Conservation (phyloP, 2,329 filamentous ascomycete species). For the Monosporascus sp. region DNA sequence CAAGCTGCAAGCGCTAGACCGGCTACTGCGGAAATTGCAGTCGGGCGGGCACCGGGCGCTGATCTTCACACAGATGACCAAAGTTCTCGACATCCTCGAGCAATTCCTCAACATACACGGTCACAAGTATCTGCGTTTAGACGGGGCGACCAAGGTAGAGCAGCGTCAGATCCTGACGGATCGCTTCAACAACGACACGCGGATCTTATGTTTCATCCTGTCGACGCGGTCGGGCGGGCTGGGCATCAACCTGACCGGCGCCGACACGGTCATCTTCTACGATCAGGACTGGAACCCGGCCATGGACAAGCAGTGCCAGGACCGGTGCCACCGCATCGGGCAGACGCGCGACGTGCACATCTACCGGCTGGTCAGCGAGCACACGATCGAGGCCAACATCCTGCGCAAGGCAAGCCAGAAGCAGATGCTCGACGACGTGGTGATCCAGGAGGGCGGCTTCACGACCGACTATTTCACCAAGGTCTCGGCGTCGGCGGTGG, state of each 20-base stretch:
- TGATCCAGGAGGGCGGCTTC: conserved; percentile 97
- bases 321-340: conserved; percentile 92
- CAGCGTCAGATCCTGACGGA: conserved; percentile 93
- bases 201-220: conserved; percentile 91
- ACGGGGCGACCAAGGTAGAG: conserved; percentile 95
- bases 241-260: conserved; percentile 93
- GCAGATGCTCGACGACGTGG: conserved; percentile 93
- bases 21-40: conserved; percentile 79
- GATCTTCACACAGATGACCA: conserved; percentile 99
- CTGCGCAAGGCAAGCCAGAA: conserved; percentile 95
- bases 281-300: conserved; percentile 99
- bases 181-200: conserved; percentile 89
- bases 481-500: conserved; percentile 54
- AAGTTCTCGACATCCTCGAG: conserved; percentile 94
- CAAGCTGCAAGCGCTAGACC: conserved; percentile 86
- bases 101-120: conserved; percentile 97
- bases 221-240: conserved; percentile 91
- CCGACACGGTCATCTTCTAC: conserved; percentile 98
- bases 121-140: conserved; percentile 90
- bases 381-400: conserved; percentile 97
- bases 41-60: conserved; percentile 86
- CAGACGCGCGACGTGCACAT: conserved; percentile 98
- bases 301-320: conserved; percentile 99
- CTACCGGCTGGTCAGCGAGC: conserved; percentile 86
- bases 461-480: conserved; percentile 95